A percentile compares a stretch with the other conserved stretches of the same genome.
Evolutionary conservation across 2,329 filamentous ascomycete species (phyloP).

Genomic region (Plenodomus biglobosus): DNA sequence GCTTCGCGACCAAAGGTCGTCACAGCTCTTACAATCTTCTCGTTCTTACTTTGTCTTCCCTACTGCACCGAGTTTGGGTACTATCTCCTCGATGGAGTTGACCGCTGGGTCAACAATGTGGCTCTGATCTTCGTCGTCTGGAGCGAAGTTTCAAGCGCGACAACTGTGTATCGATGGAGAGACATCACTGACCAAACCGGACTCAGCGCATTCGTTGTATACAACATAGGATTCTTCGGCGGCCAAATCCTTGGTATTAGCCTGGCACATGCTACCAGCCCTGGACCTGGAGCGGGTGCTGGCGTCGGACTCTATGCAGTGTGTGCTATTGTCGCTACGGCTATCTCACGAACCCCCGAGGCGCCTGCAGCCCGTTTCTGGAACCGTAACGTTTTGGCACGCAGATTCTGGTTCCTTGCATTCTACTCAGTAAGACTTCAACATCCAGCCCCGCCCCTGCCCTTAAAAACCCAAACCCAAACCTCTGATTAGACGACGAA

Average conservation of each 20-base stretch:
- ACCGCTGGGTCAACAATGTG: conserved; percentile 60
- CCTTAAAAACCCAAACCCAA: neutral
- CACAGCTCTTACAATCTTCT: conserved; percentile 52
- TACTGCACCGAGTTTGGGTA: conserved; percentile 63
- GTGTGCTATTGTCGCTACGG: conserved; percentile 44
- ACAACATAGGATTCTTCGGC: conserved; percentile 57
- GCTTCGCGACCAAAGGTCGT: conserved; percentile 53
- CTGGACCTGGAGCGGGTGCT: conserved; percentile 52
- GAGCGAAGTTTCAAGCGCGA: conserved; percentile 56
- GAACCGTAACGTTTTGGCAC: conserved; percentile 41
- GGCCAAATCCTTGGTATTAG: conserved; percentile 56
- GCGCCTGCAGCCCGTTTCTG: conserved; percentile 49
- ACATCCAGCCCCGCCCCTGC: neutral
- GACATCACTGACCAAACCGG: conserved; percentile 52
- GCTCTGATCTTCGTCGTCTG: conserved; percentile 58
- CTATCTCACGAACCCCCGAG: conserved; percentile 50
- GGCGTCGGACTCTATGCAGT: conserved; percentile 57
- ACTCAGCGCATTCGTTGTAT: conserved; percentile 47
- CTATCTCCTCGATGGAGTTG: conserved; percentile 57
- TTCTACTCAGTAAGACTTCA: conserved; percentile 58
- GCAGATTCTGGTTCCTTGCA: conserved; percentile 56
- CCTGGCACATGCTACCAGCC: conserved; percentile 52
- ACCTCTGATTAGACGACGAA: too few species aligned
- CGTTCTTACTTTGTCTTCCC: conserved; percentile 57
- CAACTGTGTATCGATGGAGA: conserved; percentile 56